Percentiles rank a stretch among this genome's conserved stretches.
Conservation (phyloP, 306 rosid species). For the Quercus agrifolia region DNA sequence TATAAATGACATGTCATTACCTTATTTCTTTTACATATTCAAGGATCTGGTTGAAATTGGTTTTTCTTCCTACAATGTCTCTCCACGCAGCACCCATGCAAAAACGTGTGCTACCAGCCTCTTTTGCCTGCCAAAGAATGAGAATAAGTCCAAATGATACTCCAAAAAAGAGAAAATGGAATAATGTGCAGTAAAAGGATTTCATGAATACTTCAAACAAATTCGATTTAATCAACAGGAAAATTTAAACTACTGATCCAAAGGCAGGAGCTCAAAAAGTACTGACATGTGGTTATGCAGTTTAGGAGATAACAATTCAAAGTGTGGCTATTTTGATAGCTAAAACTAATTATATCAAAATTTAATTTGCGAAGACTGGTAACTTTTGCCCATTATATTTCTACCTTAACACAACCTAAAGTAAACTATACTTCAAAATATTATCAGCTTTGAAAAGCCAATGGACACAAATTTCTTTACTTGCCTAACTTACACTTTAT, state of each 20-base stretch:
- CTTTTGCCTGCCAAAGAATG: slow-evolving; percentile 71
- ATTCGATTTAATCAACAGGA: neutral
- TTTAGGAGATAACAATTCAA: neutral
- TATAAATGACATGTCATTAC: slow-evolving; percentile 34
- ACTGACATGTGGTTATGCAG: neutral
- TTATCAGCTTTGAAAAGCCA: too few species aligned
- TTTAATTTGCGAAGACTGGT: neutral
- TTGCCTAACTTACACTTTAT: too few species aligned
- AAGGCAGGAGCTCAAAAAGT: neutral
- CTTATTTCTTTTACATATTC: slow-evolving; percentile 84
- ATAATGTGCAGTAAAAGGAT: neutral
- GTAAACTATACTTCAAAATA: neutral
- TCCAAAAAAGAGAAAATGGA: neutral
- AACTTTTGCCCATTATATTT: neutral
- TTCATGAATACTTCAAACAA: neutral
- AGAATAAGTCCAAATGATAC: slow-evolving; percentile 12
- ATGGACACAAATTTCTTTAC: too few species aligned
- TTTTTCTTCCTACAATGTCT: slow-evolving; percentile 86
- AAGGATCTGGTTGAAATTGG: slow-evolving; percentile 87
- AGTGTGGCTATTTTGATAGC: neutral
- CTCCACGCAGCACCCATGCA: slow-evolving; percentile 99
- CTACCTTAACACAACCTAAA: neutral
- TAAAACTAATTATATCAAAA: neutral
- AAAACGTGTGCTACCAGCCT: slow-evolving; percentile 97
- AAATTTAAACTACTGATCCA: neutral